phyloP scores from a whole-genome alignment of 306 rosid species.

The Aeschynomene evenia region DNA sequence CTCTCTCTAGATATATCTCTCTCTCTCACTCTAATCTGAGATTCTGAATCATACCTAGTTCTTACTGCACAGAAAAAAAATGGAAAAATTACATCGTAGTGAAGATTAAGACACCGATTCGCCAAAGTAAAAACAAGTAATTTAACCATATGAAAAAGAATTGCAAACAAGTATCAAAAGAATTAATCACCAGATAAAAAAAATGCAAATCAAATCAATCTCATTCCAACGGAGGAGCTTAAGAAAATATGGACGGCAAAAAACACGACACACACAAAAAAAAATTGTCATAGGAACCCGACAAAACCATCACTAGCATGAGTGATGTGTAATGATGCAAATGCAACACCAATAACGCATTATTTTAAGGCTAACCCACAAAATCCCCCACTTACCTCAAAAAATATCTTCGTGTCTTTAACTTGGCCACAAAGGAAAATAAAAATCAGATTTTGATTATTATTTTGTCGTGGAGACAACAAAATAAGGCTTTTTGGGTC shows the following conservation, averaged over 20 bases:
- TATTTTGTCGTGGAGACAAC: not conserved
- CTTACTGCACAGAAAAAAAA: not conserved
- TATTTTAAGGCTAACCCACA: slow-evolving; percentile 5
- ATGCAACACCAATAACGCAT: slow-evolving; percentile 21
- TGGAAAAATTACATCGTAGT: slow-evolving; percentile 9
- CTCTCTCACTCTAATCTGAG: not conserved
- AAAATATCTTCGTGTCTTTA: slow-evolving; percentile 19
- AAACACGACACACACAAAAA: slow-evolving; percentile 36
- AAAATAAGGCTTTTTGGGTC: slow-evolving; percentile 27
- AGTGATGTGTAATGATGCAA: slow-evolving; percentile 12
- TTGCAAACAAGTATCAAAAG: not conserved
- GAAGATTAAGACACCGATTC: not conserved
- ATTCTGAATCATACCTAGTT: slow-evolving; percentile 22
- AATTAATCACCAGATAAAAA: slow-evolving; percentile 3
- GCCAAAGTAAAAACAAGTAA: slow-evolving; percentile 4
- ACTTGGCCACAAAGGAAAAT: not conserved
- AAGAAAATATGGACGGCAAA: slow-evolving; percentile 33
- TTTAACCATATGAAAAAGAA: not conserved
- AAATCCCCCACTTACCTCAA: slow-evolving; percentile 47
- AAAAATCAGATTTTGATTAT: slow-evolving; percentile 29
- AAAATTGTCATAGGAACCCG: slow-evolving; percentile 31
- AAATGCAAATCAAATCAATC: slow-evolving; percentile 13
- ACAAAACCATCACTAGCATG: slow-evolving; percentile 31
- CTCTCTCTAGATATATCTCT: slow-evolving; percentile 9
- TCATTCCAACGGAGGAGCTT: not conserved